phyloP scores from a whole-genome alignment of 2,329 filamentous ascomycete species.

The Alternaria hordeiaustralica region DNA sequence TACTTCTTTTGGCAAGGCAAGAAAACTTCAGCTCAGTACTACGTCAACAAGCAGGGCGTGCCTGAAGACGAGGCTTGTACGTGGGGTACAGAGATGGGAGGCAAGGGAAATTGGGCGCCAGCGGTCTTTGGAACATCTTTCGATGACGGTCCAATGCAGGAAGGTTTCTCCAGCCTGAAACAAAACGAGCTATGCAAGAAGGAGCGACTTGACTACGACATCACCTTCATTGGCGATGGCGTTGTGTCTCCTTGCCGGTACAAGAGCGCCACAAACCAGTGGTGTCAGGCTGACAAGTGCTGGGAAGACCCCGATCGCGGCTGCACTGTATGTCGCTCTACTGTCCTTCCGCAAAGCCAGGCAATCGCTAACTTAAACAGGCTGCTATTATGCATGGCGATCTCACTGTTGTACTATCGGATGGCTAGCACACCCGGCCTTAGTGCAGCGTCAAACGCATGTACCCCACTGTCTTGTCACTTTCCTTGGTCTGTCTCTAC shows the following conservation, averaged over 20 bases:
- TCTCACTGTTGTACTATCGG: constrained; percentile 38
- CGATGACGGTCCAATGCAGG: constrained; percentile 52
- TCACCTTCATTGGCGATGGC: constrained; percentile 74
- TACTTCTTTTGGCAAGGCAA: constrained; percentile 82
- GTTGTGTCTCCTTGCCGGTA: constrained; percentile 62
- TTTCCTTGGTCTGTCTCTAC: background rate
- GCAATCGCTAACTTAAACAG: constrained; percentile 12
- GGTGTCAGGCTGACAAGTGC: constrained; percentile 59
- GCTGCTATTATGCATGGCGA: constrained; percentile 30
- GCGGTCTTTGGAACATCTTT: constrained; percentile 83
- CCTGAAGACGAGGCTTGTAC: constrained; percentile 71
- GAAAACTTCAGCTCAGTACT: constrained; percentile 90
- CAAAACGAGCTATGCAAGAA: constrained; percentile 77
- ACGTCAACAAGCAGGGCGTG: constrained; percentile 85
- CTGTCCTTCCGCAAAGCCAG: background rate
- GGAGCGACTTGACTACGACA: constrained; percentile 75
- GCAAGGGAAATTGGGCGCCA: constrained; percentile 83
- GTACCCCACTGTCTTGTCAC: background rate
- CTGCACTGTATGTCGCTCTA: constrained; percentile 74
- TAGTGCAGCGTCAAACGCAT: background rate
- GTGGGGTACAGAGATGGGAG: constrained; percentile 70
- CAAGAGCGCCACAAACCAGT: constrained; percentile 70
- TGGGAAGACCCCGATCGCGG: constrained; percentile 60
- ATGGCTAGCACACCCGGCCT: constrained; percentile 21
- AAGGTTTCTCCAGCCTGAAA: constrained; percentile 82